Evolutionary conservation across 805 yeast species (phyloP).

Genomic region (Saccharomycopsis fermentans): DNA sequence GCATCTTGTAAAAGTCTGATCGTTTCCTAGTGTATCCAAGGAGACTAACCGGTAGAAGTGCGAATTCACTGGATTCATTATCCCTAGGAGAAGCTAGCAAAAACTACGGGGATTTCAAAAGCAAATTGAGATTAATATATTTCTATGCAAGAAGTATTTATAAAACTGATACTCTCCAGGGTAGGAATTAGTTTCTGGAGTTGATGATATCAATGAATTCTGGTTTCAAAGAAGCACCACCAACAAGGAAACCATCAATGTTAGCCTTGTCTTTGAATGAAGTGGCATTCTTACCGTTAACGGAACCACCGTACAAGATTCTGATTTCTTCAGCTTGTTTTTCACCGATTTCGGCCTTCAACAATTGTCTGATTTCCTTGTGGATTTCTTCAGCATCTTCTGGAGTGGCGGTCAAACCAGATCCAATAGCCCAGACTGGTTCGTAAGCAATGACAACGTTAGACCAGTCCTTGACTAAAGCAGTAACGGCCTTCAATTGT

Average conservation of each 20-base stretch:
- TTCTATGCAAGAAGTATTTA: conserved; percentile 1
- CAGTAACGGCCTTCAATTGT: conserved; percentile 84
- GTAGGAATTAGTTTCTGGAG: conserved; percentile 57
- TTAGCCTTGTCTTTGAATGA: conserved; percentile 87
- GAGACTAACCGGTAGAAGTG: too few species aligned
- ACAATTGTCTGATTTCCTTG: conserved; percentile 74
- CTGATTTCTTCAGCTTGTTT: conserved; percentile 69
- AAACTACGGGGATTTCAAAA: too few species aligned
- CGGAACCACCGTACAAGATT: conserved; percentile 98
- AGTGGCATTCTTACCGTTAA: conserved; percentile 85
- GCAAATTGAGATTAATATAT: neutral
- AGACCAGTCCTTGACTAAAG: conserved; percentile 78
- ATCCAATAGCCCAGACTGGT: conserved; percentile 99
- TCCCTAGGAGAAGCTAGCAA: too few species aligned
- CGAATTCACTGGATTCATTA: too few species aligned
- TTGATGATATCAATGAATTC: conserved; percentile 94
- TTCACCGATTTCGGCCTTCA: conserved; percentile 65
- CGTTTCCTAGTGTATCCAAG: too few species aligned
- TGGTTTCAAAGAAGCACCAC: conserved; percentile 98
- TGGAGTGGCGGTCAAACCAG: conserved; percentile 98
- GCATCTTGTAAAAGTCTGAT: too few species aligned
- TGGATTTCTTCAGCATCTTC: conserved; percentile 96
- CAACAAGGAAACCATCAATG: conserved; percentile 97
- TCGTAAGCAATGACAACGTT: conserved; percentile 94
- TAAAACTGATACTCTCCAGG: neutral